Evolutionary conservation across 2,329 filamentous ascomycete species (phyloP).

Genomic region (Aspergillus calidoustus): DNA sequence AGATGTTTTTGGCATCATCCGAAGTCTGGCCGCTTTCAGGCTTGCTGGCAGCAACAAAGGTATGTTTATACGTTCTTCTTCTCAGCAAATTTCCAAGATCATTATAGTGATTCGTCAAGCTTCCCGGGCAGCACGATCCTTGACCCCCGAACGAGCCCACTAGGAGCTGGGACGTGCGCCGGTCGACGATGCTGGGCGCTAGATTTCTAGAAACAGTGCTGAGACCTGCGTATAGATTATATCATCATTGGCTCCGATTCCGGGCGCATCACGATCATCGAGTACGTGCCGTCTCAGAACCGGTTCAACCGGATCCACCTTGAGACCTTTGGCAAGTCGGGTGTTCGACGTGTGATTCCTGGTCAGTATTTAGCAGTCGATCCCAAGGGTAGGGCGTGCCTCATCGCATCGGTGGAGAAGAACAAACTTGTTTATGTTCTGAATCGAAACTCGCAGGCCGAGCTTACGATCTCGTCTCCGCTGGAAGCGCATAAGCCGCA

Average conservation of each 20-base stretch:
- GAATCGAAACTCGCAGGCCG: constrained; percentile 91
- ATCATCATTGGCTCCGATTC: constrained; percentile 96
- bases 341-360: constrained; percentile 87
- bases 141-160: constrained; percentile 34
- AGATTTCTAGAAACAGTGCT: constrained; percentile 44
- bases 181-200: constrained; percentile 36
- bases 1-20: constrained; percentile 94
- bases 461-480: constrained; percentile 95
- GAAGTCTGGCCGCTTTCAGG: constrained; percentile 84
- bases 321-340: constrained; percentile 98
- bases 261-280: constrained; percentile 89
- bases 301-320: constrained; percentile 87
- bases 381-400: constrained; percentile 90
- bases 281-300: constrained; percentile 86
- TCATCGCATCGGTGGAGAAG: constrained; percentile 95
- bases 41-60: constrained; percentile 95
- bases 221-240: constrained; percentile 70
- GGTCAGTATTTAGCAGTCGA: constrained; percentile 96
- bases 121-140: constrained; percentile 58
- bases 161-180: constrained; percentile 40
- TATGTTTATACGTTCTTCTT: constrained; percentile 56
- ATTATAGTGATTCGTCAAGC: constrained; percentile 74
- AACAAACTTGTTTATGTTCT: constrained; percentile 99
- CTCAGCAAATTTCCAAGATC: constrained; percentile 44
- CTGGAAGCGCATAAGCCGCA: constrained; percentile 94